These are phyloP conservation scores for Trametopsis cervina DNA, from an alignment of 768 basidiomycete genomes.

Conservation along the genomic window DNA sequence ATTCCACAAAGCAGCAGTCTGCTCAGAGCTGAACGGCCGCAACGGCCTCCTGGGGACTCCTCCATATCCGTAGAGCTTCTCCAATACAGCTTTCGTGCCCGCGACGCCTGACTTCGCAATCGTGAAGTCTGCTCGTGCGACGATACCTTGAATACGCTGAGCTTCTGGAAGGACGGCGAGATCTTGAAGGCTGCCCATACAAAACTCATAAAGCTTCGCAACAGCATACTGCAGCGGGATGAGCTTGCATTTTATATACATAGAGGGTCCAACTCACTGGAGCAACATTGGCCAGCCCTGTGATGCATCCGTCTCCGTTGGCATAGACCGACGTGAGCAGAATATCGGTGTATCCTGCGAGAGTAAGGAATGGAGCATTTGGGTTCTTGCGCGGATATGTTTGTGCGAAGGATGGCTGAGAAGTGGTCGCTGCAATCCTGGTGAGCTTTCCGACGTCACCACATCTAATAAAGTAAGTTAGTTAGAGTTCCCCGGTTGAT, in stretches of 20 bases:
- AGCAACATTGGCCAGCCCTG: conserved; percentile 79
- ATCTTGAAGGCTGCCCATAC: conserved; percentile 48
- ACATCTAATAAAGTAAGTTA: conserved; percentile 43
- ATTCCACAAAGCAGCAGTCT: conserved; percentile 58
- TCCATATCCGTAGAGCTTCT: conserved; percentile 76
- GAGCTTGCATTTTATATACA: background rate
- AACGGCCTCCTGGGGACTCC: conserved; percentile 76
- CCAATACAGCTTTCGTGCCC: conserved; percentile 77
- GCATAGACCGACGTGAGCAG: conserved; percentile 65
- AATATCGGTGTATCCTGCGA: conserved; percentile 85
- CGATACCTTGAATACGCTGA: conserved; percentile 69
- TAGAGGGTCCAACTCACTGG: conserved; percentile 40
- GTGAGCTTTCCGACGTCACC: conserved; percentile 90
- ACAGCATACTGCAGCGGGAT: conserved; percentile 41
- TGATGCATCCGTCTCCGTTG: conserved; percentile 84
- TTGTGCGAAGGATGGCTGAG: conserved; percentile 46
- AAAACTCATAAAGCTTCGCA: conserved; percentile 54
- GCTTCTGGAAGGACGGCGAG: conserved; percentile 57
- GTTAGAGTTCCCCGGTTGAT: background rate
- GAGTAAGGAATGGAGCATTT: conserved; percentile 68
- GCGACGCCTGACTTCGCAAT: conserved; percentile 70
- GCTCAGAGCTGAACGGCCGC: conserved; percentile 49
- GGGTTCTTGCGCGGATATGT: conserved; percentile 62
- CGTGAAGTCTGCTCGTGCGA: conserved; percentile 75
- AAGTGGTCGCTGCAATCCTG: conserved; percentile 66